Evolutionary conservation across 2,329 filamentous ascomycete species (phyloP), one percentile per base, ranked within the genome.

Genomic region (Albifimbria verrucaria): DNA sequence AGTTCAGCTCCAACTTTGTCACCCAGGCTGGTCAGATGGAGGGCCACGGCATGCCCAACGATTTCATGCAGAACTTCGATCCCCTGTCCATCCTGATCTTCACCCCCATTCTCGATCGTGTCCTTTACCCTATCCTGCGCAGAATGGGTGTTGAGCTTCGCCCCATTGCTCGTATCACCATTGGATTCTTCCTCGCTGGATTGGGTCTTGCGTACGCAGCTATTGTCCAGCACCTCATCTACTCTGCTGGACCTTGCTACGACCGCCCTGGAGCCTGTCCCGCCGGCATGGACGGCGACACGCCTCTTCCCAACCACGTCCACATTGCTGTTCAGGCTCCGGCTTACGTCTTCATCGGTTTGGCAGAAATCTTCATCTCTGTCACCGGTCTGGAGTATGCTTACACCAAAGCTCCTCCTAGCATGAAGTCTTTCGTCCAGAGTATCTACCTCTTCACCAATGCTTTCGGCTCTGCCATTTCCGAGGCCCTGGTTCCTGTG

Each of bases 331-430:
- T 86, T 36, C 75, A 77, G 59, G 65, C 71, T 0, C 74, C 84
- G 12, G 83, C 80, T 25, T 80, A 83, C 20, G 65, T 86, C 47
- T 74, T 85, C 46, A 80, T 84, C 24, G 82, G 78, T 20, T 68
- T 82, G 15, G 75, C 80, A 0, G 82, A 87, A 65, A 84, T 86
- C 53, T 81, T 86, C 62, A 81, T 82, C 46, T 86, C 82, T 11
- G 83, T 90, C 55, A 88, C 86, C 1, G 82, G 83, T 55, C 78
- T 88, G 11, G 87, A 90, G 66, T 89, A 90, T 59, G 87, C 86
- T 18, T 90, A 85, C 70, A 88, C 85, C 62, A 89, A 90, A 69
- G 87, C 87, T 0, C 87, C 87, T 2, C 79, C 80, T 42, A 82
- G 77, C 65, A 88, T 90, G 85, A 82, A 85, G 66, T 83, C 80